Evolutionary conservation across 2,329 filamentous ascomycete species (phyloP), one percentile per base, ranked within the genome.

Genomic region (Rhynchosporium secalis): DNA sequence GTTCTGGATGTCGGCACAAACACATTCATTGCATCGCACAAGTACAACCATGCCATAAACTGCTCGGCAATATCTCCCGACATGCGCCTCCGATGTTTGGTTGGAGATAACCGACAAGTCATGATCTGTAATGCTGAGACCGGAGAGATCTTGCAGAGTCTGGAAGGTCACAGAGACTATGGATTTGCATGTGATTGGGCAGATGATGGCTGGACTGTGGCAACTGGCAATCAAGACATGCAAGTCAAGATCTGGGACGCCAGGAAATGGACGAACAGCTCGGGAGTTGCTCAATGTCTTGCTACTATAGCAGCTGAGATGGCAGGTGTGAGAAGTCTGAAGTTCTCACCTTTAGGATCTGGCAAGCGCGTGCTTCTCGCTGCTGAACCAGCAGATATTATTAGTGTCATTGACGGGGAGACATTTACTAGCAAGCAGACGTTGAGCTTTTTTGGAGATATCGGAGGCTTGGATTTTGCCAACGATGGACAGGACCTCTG

Each of bases 141-240:
- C 12, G 86, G 88, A 13, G 76, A 81, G 63, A 78, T 78, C 60
- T 80, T 83, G 65, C 80, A 87, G 67, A 76, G 77, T 31, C 81
- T 93, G 1, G 75, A 78, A 3, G 86, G 87, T 2, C 89, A 92
- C 71, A 79, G 79, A 13, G 89, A 92, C 71, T 89, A 82, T 68
- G 88, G 86, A 1, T 94, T 93, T 70, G 86, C 90, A 1, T 92
- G 88, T 70, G 90, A 88, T 67, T 94, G 90, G 90, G 87, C 89
- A 20, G 86, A 89, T 58, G 87, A 93, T 72, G 90, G 89, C 38
- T 86, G 86, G 77, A 88, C 86, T 12, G 82, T 93, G 26, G 90
- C 90, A 12, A 93, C 90, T 0, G 90, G 87, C 28, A 88, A 88
- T 65, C 90, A 94, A 74, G 90, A 94, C 74, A 87, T 83, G 72